phyloP scores from a whole-genome alignment of 768 basidiomycete species.

The Psilocybe tampanensis region DNA sequence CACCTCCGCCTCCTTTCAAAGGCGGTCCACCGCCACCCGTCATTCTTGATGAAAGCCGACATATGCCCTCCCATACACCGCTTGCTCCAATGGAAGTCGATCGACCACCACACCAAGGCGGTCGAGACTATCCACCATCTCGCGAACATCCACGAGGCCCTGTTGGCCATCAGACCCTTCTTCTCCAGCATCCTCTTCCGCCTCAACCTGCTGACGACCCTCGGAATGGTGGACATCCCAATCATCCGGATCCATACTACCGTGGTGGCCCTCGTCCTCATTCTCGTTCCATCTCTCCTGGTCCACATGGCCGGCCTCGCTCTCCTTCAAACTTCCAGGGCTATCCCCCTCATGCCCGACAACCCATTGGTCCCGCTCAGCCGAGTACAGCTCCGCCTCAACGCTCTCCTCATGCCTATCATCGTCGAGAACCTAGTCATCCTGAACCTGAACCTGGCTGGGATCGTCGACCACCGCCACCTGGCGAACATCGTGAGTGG shows the following conservation, averaged over 20 bases:
- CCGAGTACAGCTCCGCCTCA: constrained; percentile 46
- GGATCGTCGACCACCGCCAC: constrained; percentile 57
- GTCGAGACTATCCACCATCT: constrained; percentile 56
- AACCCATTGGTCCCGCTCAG: constrained; percentile 54
- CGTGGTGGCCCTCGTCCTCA: constrained; percentile 51
- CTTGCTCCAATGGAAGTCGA: constrained; percentile 83
- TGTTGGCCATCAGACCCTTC: constrained; percentile 52
- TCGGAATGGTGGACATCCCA: constrained; percentile 43
- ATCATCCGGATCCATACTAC: constrained; percentile 59
- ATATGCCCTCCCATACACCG: constrained; percentile 64
- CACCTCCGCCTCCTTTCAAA: constrained; percentile 66
- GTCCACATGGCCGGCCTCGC: constrained; percentile 56
- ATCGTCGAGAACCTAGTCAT: constrained; percentile 50
- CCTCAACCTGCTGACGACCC: constrained; percentile 57
- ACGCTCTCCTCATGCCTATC: constrained; percentile 63
- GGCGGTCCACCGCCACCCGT: constrained; percentile 86
- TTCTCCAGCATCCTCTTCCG: constrained; percentile 71
- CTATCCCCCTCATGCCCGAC: constrained; percentile 49
- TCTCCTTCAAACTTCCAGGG: constrained; percentile 51
- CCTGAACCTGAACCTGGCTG: constrained; percentile 58
- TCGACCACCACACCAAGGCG: constrained; percentile 48
- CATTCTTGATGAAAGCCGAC: constrained; percentile 74
- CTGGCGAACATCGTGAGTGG: constrained; percentile 55
- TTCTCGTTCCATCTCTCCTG: constrained; percentile 65
- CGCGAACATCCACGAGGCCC: constrained; percentile 56